Evolutionary conservation across 1,284 basidiomycete species (phyloP), one percentile per base, ranked within the genome.

Genomic region (Cutaneotrichosporon mucoides): DNA sequence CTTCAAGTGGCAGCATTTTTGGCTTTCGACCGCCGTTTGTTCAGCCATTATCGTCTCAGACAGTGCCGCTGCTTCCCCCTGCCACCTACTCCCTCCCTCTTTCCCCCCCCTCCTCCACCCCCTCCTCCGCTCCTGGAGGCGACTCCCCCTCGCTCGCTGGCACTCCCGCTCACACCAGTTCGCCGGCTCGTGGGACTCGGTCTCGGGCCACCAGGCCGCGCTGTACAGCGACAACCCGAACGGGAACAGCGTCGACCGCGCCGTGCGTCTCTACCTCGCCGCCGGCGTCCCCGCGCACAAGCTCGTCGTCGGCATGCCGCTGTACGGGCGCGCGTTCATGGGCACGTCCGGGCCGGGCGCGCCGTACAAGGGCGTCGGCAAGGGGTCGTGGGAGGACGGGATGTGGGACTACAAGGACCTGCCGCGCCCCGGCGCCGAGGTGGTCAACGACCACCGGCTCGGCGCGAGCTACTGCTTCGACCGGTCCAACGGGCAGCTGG

Each of bases 321-420:
- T 91, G 2, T 92, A 92, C 68, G 92, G 92, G 0, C 86, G 89
- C 60, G 86, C 88, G 0, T 97, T 95, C 75, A 85, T 88, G 72
- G 80, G 85, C 51, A 94, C 91, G 0, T 74, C 76, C 46, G 92
- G 92, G 0, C 82, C 91, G 41, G 89, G 90, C 7, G 73, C 83
- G 50, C 75, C 89, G 1, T 97, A 87, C 81, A 53, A 65, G 54
- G 74, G 74, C 84, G 83, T 90, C 57, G 90, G 90, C 3, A 84
- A 88, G 38, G 74, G 72, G 12, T 72, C 75, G 60, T 62, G 80
- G 73, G 73, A 73, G 65, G 66, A 61, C 36, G 77, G 76, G 9
- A 75, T 73, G 70, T 75, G 71, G 76, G 86, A 88, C 48, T 92
- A 93, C 82, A 88, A 86, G 59, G 81, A 73, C 45, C 83, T 92